These are phyloP conservation scores for Eucalyptus curtisii DNA, from an alignment of 345 rosid genomes.

Conservation along the genomic window DNA sequence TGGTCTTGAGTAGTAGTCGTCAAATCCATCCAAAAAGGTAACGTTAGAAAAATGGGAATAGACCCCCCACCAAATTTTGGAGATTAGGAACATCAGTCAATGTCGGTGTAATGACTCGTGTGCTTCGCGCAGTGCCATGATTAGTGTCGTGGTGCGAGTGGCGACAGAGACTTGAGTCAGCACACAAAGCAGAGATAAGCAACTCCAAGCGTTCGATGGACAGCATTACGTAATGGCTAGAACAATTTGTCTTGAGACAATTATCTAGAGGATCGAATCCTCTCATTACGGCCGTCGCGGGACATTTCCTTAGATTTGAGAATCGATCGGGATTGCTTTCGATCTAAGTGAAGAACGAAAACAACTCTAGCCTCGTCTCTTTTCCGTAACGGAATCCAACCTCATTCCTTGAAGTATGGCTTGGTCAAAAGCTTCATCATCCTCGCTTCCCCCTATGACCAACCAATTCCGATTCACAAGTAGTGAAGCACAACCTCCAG, in stretches of 20 bases:
- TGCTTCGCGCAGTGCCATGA: not conserved
- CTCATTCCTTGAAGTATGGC: not conserved
- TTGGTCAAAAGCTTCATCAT: not conserved
- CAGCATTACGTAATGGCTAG: not conserved
- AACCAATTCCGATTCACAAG: not conserved
- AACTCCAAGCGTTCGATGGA: not conserved
- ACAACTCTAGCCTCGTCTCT: not conserved
- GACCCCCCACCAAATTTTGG: not conserved
- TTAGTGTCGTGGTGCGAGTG: not conserved
- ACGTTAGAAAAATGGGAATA: not conserved
- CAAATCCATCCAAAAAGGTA: not conserved
- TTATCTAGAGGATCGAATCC: not conserved
- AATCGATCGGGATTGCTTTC: not conserved
- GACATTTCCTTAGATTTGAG: not conserved
- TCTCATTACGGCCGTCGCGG: not conserved
- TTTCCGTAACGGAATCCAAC: not conserved
- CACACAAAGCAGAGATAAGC: not conserved
- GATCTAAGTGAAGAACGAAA: not conserved
- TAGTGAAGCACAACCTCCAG: not conserved
- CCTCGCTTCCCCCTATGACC: not conserved
- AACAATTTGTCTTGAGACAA: not conserved
- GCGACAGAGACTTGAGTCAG: not conserved
- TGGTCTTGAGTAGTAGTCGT: not conserved
- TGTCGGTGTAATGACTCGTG: conserved; percentile 22
- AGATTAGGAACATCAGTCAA: conserved; percentile 19